phyloP scores from a whole-genome alignment of 2,329 filamentous ascomycete species.

The Colletotrichum gigasporum region DNA sequence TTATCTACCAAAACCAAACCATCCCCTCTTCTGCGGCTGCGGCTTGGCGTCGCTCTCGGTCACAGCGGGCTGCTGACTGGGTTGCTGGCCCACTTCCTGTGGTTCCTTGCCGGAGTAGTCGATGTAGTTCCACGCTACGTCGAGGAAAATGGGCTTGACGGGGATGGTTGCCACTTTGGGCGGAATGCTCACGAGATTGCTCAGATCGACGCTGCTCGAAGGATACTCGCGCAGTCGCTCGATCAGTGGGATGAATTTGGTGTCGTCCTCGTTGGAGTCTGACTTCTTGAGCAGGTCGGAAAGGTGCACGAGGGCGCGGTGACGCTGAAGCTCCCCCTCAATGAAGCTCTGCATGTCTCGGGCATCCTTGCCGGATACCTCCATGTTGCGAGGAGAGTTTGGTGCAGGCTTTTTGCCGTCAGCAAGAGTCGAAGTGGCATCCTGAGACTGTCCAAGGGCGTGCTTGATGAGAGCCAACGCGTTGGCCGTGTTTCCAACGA shows the following conservation, averaged over 20 bases:
- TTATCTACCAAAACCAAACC: constrained; percentile 77
- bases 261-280: constrained; percentile 53
- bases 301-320: constrained; percentile 87
- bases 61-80: constrained; percentile 15
- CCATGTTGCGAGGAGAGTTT: constrained; percentile 70
- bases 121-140: constrained; percentile 98
- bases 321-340: constrained; percentile 77
- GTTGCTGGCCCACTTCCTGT: constrained; percentile 38
- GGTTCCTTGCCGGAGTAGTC: constrained; percentile 78
- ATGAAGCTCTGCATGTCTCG: constrained; percentile 70
- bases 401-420: constrained; percentile 34
- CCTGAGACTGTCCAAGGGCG: constrained; percentile 69
- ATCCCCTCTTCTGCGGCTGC: constrained; percentile 72
- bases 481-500: constrained; percentile 77
- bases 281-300: constrained; percentile 66
- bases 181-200: constrained; percentile 86
- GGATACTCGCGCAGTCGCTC: constrained; percentile 82
- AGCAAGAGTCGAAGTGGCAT: constrained; percentile 57
- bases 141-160: constrained; percentile 94
- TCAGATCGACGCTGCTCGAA: constrained; percentile 74
- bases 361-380: constrained; percentile 69
- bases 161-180: constrained; percentile 85
- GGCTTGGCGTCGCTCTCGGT: constrained; percentile 43
- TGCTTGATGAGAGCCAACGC: constrained; percentile 86
- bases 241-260: constrained; percentile 68